Evolutionary conservation across 495 filamentous ascomycete genomes (phyloP).

Genomic region (Beverwykella pulmonaria): DNA sequence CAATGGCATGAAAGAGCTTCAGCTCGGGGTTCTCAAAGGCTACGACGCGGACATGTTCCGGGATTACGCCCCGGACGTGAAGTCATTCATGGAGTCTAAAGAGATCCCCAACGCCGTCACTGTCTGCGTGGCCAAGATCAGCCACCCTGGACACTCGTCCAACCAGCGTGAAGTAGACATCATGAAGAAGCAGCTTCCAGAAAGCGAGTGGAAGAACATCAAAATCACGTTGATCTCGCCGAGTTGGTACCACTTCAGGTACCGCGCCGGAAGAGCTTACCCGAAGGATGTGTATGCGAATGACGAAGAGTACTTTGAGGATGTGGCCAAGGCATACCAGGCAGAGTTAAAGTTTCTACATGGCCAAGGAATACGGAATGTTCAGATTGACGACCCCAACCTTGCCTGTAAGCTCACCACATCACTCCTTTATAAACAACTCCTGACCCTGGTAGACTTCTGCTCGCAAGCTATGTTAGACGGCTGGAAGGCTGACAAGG

Average conservation of each 20-base stretch:
- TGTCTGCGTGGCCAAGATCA: conserved; percentile 44
- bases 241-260: conserved; percentile 46
- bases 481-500: conserved; percentile 61
- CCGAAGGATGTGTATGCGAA: conserved; percentile 42
- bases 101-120: conserved; percentile 45
- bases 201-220: conserved; percentile 44
- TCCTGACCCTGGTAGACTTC: conserved; percentile 49
- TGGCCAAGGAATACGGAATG: conserved; percentile 45
- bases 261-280: conserved; percentile 40
- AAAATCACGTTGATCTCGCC: conserved; percentile 46
- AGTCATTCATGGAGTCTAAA: conserved; percentile 44
- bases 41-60: conserved; percentile 45
- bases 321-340: conserved; percentile 46
- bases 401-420: conserved; percentile 51
- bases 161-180: conserved; percentile 44
- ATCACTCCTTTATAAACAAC: not conserved
- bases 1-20: conserved; percentile 47
- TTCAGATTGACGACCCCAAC: conserved; percentile 49
- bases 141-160: conserved; percentile 40
- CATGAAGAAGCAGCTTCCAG: conserved; percentile 43
- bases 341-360: conserved; percentile 43
- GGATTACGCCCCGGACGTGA: conserved; percentile 46
- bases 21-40: conserved; percentile 38
- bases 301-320: conserved; percentile 46
- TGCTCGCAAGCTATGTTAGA: conserved; percentile 66